Conservation (phyloP, 2,329 filamentous ascomycete species). For the Sclerotinia trifoliorum region DNA sequence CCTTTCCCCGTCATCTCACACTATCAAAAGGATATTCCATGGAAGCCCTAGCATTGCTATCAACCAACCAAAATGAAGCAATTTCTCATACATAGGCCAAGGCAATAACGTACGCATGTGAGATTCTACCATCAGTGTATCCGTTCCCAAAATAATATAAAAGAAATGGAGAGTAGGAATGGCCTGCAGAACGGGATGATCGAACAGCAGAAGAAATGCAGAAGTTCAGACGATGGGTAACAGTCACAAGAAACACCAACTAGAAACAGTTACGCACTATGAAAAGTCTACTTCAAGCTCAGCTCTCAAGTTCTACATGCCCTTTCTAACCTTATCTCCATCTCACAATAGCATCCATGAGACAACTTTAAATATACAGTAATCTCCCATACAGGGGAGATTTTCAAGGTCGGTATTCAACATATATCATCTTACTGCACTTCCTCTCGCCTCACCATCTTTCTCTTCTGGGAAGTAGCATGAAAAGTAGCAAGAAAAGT, state of each 20-base stretch:
- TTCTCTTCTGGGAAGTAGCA: not conserved
- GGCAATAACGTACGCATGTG: too few relatives aligned
- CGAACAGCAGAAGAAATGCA: not conserved
- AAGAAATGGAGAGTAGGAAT: not conserved
- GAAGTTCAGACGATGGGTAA: too few relatives aligned
- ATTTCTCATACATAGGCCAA: not conserved
- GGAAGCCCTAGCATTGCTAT: not conserved
- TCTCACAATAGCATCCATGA: not conserved
- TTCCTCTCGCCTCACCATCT: not conserved
- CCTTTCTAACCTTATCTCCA: not conserved
- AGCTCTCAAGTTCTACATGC: not conserved
- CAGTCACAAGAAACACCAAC: not conserved
- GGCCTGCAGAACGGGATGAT: not conserved
- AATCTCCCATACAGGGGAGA: not conserved
- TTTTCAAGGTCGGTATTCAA: too few relatives aligned
- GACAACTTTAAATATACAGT: not conserved
- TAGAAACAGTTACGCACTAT: not conserved
- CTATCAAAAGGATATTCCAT: not conserved
- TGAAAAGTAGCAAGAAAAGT: too few relatives aligned
- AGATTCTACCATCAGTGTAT: too few relatives aligned
- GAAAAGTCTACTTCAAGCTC: not conserved
- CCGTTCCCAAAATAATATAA: not conserved
- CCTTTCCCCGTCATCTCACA: not conserved
- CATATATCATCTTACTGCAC: too few relatives aligned
- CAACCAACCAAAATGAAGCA: too few relatives aligned